Percentiles rank a stretch among this genome's conserved stretches.
phyloP scores from a whole-genome alignment of 139 green algal species.

The Micractinium sp. region DNA sequence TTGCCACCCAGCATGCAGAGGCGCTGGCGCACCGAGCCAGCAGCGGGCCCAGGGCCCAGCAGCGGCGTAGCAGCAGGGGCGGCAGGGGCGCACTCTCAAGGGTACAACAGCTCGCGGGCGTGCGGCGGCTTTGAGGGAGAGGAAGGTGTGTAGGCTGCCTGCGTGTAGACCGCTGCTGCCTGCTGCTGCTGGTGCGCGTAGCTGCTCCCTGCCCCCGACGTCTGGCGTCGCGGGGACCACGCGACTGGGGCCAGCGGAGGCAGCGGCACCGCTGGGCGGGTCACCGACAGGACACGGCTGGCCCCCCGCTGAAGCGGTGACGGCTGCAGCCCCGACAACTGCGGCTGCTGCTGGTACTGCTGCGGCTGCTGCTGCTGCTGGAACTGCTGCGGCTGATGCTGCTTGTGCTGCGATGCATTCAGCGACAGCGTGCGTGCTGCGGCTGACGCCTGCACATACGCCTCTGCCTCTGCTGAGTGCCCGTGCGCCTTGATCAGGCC shows the following conservation, averaged over 20 bases:
- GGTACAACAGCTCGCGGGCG: neutral
- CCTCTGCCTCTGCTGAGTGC: constrained; percentile 16
- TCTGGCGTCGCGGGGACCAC: too few relatives aligned
- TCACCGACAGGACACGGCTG: too few relatives aligned
- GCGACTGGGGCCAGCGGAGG: neutral
- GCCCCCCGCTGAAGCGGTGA: too few relatives aligned
- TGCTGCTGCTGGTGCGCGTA: neutral
- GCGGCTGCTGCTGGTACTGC: neutral
- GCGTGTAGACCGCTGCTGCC: neutral
- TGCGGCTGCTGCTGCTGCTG: neutral
- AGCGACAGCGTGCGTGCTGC: neutral
- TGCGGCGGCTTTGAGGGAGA: neutral
- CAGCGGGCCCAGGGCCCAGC: too few relatives aligned
- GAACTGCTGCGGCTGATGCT: neutral
- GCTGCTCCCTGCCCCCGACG: too few relatives aligned
- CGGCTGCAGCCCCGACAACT: neutral
- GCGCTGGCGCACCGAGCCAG: too few relatives aligned
- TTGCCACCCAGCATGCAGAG: neutral
- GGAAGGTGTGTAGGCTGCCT: neutral
- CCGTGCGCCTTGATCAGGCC: constrained; percentile 24
- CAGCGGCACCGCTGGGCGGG: neutral
- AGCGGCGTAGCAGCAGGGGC: too few relatives aligned
- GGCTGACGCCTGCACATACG: neutral
- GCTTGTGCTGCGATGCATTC: neutral
- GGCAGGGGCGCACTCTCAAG: neutral